Base-by-base conservation (phyloP, 352 stramenopile genomes). In the Phytophthora europaea region DNA sequence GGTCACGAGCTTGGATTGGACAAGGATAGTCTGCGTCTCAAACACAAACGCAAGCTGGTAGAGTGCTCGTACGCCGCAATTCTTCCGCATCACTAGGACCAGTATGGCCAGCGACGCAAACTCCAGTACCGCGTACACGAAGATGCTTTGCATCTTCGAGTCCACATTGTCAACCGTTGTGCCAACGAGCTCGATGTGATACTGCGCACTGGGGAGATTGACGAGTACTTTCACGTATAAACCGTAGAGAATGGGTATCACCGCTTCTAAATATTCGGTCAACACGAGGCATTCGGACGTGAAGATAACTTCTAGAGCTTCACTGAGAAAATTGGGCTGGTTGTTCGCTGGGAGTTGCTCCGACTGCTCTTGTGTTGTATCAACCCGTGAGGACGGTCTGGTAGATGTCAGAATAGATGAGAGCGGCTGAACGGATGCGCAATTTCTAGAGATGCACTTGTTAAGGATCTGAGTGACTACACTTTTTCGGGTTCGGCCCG, bases 11-110 rank as follows among this genome's bases (percentile, higher is more conserved):
- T 67, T 67, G 5, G 50, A 38, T 50, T 81, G 78, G 5, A 85
- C 61, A 4, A 75, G 43, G 47, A 55, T 20, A 22, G 38, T 62
- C 16, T 86, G 76, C 2, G 48, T 77, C 38, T 76, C 58, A 6
- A 86, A 59, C 28, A 84, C 76, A 26, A 86, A 86, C 7, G 59
- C 67, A 5, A 86, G 63, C 7, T 80, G 73, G 8, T 65, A 61
- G 0, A 82, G 50, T 6, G 73, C 54, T 16, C 64, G 74, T 5
- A 86, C 38, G 10, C 47, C 51, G 15, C 77, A 70, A 38, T 72
- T 72, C 15, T 68, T 67, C 5, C 63, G 31, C 1, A 86, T 36
- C n/a, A 77, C 20, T 0, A 66, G 0, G 15, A 65, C 55, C 4
- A 86, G 60, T 6, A 23, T 22, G 12, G 75, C 52, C 15, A 84